These are phyloP conservation scores for Kluyveromyces marxianus DNA, from an alignment of 1,139 yeast species.

Conservation along the genomic window DNA sequence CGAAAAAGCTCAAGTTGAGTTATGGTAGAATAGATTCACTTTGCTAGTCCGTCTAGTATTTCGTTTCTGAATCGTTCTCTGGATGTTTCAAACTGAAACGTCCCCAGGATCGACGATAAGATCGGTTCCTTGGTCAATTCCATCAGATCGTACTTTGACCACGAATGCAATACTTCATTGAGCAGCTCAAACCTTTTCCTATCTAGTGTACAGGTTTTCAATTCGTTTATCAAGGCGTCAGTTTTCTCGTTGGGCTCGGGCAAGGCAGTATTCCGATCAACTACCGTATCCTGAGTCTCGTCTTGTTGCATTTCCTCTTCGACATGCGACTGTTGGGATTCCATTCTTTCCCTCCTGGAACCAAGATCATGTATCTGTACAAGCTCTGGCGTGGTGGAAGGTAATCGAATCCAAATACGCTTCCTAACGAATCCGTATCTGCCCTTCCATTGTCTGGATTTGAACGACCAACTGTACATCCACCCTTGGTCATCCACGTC, in stretches of 20 bases:
- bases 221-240: background rate
- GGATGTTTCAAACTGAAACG: slow-evolving; percentile 15
- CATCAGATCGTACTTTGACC: background rate
- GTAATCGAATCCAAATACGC: slow-evolving; percentile 51
- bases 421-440: slow-evolving; percentile 49
- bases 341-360: background rate
- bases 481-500: slow-evolving; percentile 67
- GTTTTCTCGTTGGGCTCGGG: background rate
- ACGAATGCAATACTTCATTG: slow-evolving; percentile 2
- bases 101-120: slow-evolving; percentile 7
- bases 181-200: slow-evolving; percentile 13
- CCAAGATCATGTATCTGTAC: background rate
- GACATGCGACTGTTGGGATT: no score
- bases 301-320: background rate
- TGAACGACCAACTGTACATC: slow-evolving; percentile 50
- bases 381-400: slow-evolving; percentile 4
- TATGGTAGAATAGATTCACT: no score
- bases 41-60: background rate
- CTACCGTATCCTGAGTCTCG: background rate
- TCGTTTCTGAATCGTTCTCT: slow-evolving; percentile 8
- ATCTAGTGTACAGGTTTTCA: slow-evolving; percentile 8
- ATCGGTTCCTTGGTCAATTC: background rate
- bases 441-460: slow-evolving; percentile 52
- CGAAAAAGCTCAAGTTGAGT: no score
- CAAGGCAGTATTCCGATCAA: background rate